Conservation (phyloP, 1,139 yeast genomes). For the Komagataea norvegica region DNA sequence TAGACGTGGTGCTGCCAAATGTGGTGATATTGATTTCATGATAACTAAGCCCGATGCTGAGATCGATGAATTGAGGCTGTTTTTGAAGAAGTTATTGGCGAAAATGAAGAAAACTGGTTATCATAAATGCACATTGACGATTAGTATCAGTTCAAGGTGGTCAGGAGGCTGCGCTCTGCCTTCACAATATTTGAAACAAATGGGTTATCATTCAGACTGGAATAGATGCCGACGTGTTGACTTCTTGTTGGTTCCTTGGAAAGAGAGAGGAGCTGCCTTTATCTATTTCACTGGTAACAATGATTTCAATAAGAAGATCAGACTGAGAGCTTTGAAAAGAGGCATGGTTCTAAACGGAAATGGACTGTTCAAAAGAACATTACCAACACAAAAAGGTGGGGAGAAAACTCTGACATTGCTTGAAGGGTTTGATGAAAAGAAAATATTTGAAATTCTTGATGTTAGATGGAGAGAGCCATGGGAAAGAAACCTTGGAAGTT, state of each 20-base stretch:
- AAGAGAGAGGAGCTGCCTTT: conserved; percentile 47
- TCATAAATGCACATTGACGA: conserved; percentile 13
- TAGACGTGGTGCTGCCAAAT: conserved; percentile 42
- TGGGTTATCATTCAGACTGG: conserved; percentile 16
- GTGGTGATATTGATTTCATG: conserved; percentile 59
- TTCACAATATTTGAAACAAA: conserved; percentile 14
- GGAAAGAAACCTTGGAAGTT: conserved; percentile 36
- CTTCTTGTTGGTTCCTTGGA: conserved; percentile 46
- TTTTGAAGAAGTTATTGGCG: conserved; percentile 31
- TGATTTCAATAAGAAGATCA: conserved; percentile 47
- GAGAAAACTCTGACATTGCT: conserved; percentile 27
- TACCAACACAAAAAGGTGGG: conserved; percentile 12
- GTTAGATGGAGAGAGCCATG: conserved; percentile 43
- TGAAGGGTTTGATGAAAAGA: conserved; percentile 44
- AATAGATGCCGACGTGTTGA: conserved; percentile 52
- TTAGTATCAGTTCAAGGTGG: conserved; percentile 14
- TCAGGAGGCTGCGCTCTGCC: conserved; percentile 19
- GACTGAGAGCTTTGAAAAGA: conserved; percentile 41
- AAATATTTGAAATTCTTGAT: conserved; percentile 44
- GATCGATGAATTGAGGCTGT: conserved; percentile 13
- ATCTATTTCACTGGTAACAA: conserved; percentile 59
- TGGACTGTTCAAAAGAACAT: conserved; percentile 39
- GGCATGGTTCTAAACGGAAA: conserved; percentile 45
- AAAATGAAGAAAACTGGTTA: conserved; percentile 23
- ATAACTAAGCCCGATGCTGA: conserved; percentile 39